Conservation (phyloP, 495 filamentous ascomycete species). For the Xanthoparmelia taractica region DNA sequence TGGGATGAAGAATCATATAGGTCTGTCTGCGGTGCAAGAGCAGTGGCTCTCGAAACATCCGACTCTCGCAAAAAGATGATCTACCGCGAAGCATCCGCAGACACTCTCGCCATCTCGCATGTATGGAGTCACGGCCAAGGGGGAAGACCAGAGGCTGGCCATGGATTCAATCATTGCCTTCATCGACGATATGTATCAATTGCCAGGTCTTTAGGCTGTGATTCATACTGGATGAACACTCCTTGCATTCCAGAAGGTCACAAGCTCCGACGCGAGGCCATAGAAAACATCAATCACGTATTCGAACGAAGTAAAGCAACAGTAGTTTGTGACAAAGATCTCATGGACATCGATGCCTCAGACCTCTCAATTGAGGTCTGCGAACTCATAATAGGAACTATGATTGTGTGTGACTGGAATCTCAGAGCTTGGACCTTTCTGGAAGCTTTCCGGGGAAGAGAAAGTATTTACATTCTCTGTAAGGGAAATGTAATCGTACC, state of each 20-base stretch:
- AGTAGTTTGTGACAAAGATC: constrained; percentile 26
- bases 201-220: constrained; percentile 19
- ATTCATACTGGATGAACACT: constrained; percentile 30
- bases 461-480: constrained; percentile 24
- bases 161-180: constrained; percentile 25
- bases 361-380: not conserved
- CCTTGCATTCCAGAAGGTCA: constrained; percentile 26
- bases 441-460: constrained; percentile 23
- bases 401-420: constrained; percentile 29
- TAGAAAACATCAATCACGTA: constrained; percentile 25
- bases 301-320: constrained; percentile 24
- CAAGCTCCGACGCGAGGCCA: constrained; percentile 23
- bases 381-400: constrained; percentile 20
- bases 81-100: constrained; percentile 16
- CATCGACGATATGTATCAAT: constrained; percentile 23
- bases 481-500: constrained; percentile 20
- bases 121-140: constrained; percentile 32
- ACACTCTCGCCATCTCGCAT: constrained; percentile 27
- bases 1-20: constrained; percentile 22
- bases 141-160: constrained; percentile 22
- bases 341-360: constrained; percentile 22
- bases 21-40: constrained; percentile 15
- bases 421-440: constrained; percentile 28
- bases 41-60: constrained; percentile 7
- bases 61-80: not conserved